A percentile compares a stretch with the other conserved stretches of the same genome.
Conservation (phyloP, 176 grass and related monocot genomes). For the Lolium rigidum region DNA sequence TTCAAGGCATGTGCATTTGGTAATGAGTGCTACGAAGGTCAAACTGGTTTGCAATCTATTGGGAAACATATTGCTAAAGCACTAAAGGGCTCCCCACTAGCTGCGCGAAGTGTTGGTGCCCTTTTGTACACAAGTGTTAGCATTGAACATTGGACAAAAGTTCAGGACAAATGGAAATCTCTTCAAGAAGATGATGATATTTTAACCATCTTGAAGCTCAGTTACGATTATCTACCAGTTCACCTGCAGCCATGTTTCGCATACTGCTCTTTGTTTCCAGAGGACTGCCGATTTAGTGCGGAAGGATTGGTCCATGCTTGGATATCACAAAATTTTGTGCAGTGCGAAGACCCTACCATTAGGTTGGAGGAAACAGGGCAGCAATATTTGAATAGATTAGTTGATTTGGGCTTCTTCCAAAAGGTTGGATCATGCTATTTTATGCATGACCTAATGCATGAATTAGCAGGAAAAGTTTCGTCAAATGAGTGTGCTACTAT, state of each 20-base stretch:
- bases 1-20: constrained; percentile 60
- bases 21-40: not conserved
- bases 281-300: not conserved
- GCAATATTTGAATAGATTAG: constrained; percentile 30
- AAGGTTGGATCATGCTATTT: not conserved
- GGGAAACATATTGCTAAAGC: constrained; percentile 20
- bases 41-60: constrained; percentile 29
- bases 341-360: not conserved
- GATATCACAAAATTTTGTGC: constrained; percentile 61
- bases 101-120: constrained; percentile 32
- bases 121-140: not conserved
- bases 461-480: constrained; percentile 42
- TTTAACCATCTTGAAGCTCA: constrained; percentile 32
- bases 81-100: constrained; percentile 32
- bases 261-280: constrained; percentile 38
- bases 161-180: constrained; percentile 38
- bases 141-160: not conserved
- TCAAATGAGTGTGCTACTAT: constrained; percentile 39
- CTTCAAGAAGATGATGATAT: constrained; percentile 18
- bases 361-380: constrained; percentile 48
- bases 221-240: constrained; percentile 40
- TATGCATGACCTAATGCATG: constrained; percentile 55
- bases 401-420: constrained; percentile 35
- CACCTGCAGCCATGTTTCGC: constrained; percentile 34
- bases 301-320: constrained; percentile 34